Percentiles rank a stretch among this genome's conserved stretches.
Evolutionary conservation across 345 rosid species (phyloP).

Genomic region (Theobroma cacao): DNA sequence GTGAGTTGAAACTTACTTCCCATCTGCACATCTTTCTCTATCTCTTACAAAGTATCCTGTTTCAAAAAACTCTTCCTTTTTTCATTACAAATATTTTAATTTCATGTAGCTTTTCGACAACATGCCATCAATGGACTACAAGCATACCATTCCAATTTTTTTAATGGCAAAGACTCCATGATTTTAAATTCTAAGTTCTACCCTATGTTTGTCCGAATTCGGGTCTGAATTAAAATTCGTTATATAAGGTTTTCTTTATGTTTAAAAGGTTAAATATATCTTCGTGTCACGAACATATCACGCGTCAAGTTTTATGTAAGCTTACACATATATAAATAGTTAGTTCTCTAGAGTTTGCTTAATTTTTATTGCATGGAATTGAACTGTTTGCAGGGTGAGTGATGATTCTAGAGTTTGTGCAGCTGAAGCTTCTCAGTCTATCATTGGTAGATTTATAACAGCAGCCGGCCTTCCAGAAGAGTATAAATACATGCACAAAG

Average conservation of each 20-base stretch:
- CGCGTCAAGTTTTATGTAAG: too few species aligned
- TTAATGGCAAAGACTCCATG: not conserved
- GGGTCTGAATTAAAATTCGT: too few species aligned
- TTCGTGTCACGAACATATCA: too few species aligned
- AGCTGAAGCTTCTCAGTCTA: not conserved
- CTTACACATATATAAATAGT: too few species aligned
- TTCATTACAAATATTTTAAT: not conserved
- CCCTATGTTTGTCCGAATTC: too few species aligned
- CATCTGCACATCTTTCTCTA: conserved; percentile 19
- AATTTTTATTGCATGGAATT: not conserved
- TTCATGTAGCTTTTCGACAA: not conserved
- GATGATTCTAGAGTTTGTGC: not conserved
- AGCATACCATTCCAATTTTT: not conserved
- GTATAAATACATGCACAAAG: not conserved
- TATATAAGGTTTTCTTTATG: too few species aligned
- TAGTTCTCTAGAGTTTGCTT: too few species aligned
- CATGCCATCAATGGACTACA: too few species aligned
- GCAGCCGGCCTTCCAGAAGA: conserved; percentile 38
- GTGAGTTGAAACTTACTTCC: conserved; percentile 34
- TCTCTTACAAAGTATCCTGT: not conserved
- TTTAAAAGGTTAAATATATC: too few species aligned
- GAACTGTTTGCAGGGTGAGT: not conserved
- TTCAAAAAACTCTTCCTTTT: not conserved
- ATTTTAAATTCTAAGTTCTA: too few species aligned
- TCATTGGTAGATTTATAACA: not conserved